These are phyloP conservation scores for Lagenidium giganteum DNA, from an alignment of 352 stramenopile species.

Conservation along the genomic window DNA sequence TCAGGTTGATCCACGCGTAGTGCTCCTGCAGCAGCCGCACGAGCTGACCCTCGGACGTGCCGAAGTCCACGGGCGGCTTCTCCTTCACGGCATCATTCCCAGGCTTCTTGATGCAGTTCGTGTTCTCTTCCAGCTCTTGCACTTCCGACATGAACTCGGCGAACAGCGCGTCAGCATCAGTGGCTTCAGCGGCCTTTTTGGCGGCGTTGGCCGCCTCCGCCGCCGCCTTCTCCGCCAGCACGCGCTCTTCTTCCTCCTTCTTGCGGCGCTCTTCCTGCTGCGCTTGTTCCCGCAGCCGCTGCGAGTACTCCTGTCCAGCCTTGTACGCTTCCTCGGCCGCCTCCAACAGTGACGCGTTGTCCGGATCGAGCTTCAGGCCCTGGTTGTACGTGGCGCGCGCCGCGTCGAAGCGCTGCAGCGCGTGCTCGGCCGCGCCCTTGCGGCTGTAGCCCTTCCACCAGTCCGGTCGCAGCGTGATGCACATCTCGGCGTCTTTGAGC, in stretches of 20 bases:
- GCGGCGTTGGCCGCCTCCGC: constrained; percentile 13
- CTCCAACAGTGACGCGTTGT: constrained; percentile 63
- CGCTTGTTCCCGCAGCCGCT: constrained; percentile 43
- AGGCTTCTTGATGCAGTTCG: constrained; percentile 77
- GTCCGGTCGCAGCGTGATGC: constrained; percentile 67
- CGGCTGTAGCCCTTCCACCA: constrained; percentile 88
- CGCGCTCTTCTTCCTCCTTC: constrained; percentile 29
- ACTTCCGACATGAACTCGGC: constrained; percentile 83
- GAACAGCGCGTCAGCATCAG: constrained; percentile 59
- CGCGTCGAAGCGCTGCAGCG: constrained; percentile 66
- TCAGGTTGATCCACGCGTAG: constrained; percentile 88
- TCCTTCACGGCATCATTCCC: constrained; percentile 30
- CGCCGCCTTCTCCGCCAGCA: constrained; percentile 13
- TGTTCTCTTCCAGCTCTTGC: constrained; percentile 70
- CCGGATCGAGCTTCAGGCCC: constrained; percentile 57
- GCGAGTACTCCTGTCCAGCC: constrained; percentile 64
- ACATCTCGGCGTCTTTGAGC: constrained; percentile 69
- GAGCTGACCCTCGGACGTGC: constrained; percentile 55
- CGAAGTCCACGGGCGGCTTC: constrained; percentile 65
- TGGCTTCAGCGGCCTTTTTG: constrained; percentile 10
- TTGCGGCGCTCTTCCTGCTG: constrained; percentile 34
- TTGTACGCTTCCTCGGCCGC: constrained; percentile 66
- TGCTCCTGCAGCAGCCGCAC: constrained; percentile 60
- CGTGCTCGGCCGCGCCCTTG: constrained; percentile 76
- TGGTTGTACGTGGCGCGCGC: constrained; percentile 67